Base-by-base conservation (phyloP, 2,329 filamentous ascomycete genomes). In the Aspergillaceae sp. region DNA sequence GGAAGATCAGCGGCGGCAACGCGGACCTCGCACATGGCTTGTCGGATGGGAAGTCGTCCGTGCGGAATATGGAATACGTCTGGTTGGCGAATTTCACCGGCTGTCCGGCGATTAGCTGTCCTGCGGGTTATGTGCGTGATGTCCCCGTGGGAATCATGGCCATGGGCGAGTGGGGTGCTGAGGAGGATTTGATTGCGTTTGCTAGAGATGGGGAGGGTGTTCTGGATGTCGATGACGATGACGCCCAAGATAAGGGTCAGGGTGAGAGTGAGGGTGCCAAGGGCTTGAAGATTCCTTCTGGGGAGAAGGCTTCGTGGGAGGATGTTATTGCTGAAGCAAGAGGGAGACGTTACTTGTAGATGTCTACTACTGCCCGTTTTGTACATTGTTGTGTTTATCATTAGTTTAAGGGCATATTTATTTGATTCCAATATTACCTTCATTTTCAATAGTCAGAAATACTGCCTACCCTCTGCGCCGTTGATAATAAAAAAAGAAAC, bases 71-170 rank as follows among this genome's bases (percentile, higher is more conserved):
- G 87, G 80, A 84, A 64, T 95, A 87, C 66, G 82, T 86, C 10
- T 94, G 86, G 78, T 67, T 94, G 33, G 85, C 89, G 5, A 96
- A 96, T 66, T 83, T 88, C 56, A 80, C 76, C 0, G 90, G 90
- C 0, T 82, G 83, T 42, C 90, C 90, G 1, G 81, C 86, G 1
- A 77, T 94, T 8, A 81, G 74, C 40, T 81, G 80, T 33, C 88
- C 90, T 0, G 81, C 86, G 7, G 89, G 87, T 1, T 94, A 89
- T 2, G 70, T 79, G 28, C 53, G 59, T 26, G 30, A 47, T 36
- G 62, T 78, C 2, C 76, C 75, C 0, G 64, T 79, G 27, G 74
- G 76, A 1, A 42, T 79, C 36, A 77, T 76, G 68, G 75, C 72
- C 1, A 75, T 77, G 66, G 67, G 70, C 0, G 74, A 78, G 52